Evolutionary conservation across 768 basidiomycete genomes (phyloP).

Genomic region (Amanita exitialis): DNA sequence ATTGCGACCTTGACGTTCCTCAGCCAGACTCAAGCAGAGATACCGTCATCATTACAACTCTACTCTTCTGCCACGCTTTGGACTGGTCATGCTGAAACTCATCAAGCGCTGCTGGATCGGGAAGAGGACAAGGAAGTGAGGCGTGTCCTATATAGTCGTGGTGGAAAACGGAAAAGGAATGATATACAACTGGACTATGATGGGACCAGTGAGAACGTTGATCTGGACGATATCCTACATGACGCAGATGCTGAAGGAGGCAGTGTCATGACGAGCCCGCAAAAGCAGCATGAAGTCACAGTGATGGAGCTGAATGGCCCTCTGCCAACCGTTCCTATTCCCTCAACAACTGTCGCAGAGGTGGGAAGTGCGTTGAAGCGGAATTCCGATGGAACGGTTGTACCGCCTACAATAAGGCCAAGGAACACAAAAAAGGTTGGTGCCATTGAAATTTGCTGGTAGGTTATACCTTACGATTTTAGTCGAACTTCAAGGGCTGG

Average conservation of each 20-base stretch:
- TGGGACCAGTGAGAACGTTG: slow-evolving; percentile 18
- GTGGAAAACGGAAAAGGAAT: slow-evolving; percentile 40
- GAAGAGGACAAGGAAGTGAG: slow-evolving; percentile 51
- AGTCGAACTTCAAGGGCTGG: slow-evolving; percentile 45
- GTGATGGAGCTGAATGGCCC: not conserved
- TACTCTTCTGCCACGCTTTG: slow-evolving; percentile 82
- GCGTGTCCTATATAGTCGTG: slow-evolving; percentile 36
- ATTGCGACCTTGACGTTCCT: slow-evolving; percentile 14
- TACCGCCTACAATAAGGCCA: slow-evolving; percentile 38
- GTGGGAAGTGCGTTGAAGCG: slow-evolving; percentile 61
- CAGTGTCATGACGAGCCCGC: not conserved
- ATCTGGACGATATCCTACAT: slow-evolving; percentile 10
- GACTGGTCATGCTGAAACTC: slow-evolving; percentile 54
- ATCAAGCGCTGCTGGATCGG: slow-evolving; percentile 48
- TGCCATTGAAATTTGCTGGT: not conserved
- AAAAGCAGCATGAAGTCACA: slow-evolving; percentile 1
- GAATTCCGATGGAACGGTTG: slow-evolving; percentile 51
- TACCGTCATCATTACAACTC: slow-evolving; percentile 42
- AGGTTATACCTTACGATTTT: not conserved
- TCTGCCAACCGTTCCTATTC: slow-evolving; percentile 7
- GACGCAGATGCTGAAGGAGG: slow-evolving; percentile 3
- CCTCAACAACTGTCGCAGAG: slow-evolving; percentile 7
- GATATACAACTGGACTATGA: slow-evolving; percentile 26
- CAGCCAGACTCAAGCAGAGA: slow-evolving; percentile 70
- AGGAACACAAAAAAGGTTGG: slow-evolving; percentile 29